Evolutionary conservation across 805 yeast species (phyloP).

Genomic region (Lipomyces yamanashiensis): DNA sequence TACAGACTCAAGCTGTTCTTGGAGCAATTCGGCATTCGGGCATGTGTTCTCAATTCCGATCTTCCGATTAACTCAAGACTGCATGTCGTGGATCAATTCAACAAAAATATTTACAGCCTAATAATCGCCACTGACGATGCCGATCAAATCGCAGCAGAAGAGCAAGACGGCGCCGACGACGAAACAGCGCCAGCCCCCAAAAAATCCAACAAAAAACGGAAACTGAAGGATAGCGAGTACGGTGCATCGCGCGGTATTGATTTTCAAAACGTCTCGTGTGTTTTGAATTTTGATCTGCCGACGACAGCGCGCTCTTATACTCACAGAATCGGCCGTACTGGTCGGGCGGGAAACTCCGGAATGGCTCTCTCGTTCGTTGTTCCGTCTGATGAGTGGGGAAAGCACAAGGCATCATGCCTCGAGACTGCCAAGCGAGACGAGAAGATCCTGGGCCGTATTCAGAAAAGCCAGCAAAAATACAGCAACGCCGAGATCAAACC

Average conservation of each 20-base stretch:
- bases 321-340: constrained; percentile 96
- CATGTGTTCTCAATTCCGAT: constrained; percentile 89
- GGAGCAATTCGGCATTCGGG: constrained; percentile 90
- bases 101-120: constrained; percentile 82
- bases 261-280: constrained; percentile 95
- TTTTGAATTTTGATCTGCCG: constrained; percentile 92
- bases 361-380: constrained; percentile 93
- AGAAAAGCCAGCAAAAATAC: constrained; percentile 71
- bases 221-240: constrained; percentile 67
- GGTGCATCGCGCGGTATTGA: constrained; percentile 98
- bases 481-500: constrained; percentile 62
- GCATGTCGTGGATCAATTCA: constrained; percentile 94
- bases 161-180: constrained; percentile 30
- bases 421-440: constrained; percentile 81
- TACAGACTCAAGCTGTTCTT: constrained; percentile 86
- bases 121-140: constrained; percentile 95
- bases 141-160: constrained; percentile 51
- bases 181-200: constrained; percentile 23
- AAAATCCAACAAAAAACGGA: constrained; percentile 34
- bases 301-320: constrained; percentile 85
- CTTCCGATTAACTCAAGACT: constrained; percentile 89
- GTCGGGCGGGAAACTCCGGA: constrained; percentile 95
- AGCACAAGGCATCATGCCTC: constrained; percentile 79
- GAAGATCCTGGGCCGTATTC: constrained; percentile 74
- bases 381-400: constrained; percentile 80